Conservation (phyloP, 768 basidiomycete genomes). For the Postia placenta region DNA sequence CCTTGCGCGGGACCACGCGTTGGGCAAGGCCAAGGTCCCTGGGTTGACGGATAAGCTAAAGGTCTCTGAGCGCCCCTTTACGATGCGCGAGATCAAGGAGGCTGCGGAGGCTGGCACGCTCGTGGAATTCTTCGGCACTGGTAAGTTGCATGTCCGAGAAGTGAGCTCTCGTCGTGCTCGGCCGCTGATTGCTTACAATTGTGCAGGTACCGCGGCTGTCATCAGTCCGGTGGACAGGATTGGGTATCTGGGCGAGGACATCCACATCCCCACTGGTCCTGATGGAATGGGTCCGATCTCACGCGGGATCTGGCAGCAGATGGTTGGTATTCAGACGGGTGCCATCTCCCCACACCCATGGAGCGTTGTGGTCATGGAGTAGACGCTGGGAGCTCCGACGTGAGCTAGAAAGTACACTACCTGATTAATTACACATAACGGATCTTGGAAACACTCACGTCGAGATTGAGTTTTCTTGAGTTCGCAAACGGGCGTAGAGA, state of each 20-base stretch:
- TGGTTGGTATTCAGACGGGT: slow-evolving; percentile 69
- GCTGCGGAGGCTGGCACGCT: slow-evolving; percentile 36
- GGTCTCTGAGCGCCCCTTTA: slow-evolving; percentile 65
- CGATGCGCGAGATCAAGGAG: slow-evolving; percentile 68
- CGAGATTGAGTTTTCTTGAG: too few species aligned
- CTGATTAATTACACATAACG: too few species aligned
- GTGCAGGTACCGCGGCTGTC: slow-evolving; percentile 46
- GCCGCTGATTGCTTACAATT: slow-evolving; percentile 4
- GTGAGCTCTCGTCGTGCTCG: neutral
- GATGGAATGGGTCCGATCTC: slow-evolving; percentile 75
- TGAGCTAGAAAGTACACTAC: neutral
- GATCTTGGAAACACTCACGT: too few species aligned
- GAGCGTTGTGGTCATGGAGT: slow-evolving; percentile 50
- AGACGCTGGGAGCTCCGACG: slow-evolving; percentile 1
- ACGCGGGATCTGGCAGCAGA: slow-evolving; percentile 40
- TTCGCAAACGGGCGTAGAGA: too few species aligned
- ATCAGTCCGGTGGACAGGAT: slow-evolving; percentile 46
- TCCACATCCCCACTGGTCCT: slow-evolving; percentile 47
- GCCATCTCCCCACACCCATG: slow-evolving; percentile 64
- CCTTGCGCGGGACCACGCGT: slow-evolving; percentile 52
- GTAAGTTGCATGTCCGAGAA: slow-evolving; percentile 11
- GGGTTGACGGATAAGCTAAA: slow-evolving; percentile 50
- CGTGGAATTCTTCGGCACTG: slow-evolving; percentile 45
- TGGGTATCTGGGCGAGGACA: slow-evolving; percentile 51
- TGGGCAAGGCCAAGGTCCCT: slow-evolving; percentile 36